A percentile compares a stretch with the other conserved stretches of the same genome.
Evolutionary conservation across 441 rosid species (phyloP).

Genomic region (Metrosideros polymorpha): DNA sequence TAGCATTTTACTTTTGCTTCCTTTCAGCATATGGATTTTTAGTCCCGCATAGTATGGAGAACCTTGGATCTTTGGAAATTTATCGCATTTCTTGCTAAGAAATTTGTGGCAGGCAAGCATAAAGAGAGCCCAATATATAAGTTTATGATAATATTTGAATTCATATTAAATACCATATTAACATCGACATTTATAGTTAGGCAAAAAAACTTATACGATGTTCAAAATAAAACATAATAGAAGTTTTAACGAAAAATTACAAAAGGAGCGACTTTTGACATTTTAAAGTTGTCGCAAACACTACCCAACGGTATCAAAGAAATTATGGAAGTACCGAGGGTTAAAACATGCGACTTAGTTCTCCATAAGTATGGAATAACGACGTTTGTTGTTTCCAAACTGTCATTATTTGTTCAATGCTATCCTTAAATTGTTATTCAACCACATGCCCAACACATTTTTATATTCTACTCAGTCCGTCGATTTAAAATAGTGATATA

Average conservation of each 20-base stretch:
- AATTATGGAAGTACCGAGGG: too few relatives aligned
- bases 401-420: fast-evolving
- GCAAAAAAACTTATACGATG: background rate
- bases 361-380: background rate
- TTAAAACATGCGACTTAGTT: background rate
- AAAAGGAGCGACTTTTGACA: background rate
- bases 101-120: background rate
- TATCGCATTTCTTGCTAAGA: background rate
- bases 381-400: background rate
- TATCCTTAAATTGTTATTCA: background rate
- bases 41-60: background rate
- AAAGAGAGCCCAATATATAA: background rate
- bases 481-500: background rate
- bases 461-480: background rate
- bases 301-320: too few relatives aligned
- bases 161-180: background rate
- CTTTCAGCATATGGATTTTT: background rate
- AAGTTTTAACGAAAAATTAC: background rate
- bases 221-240: background rate
- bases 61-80: background rate
- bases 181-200: background rate
- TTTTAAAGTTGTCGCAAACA: background rate
- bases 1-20: background rate
- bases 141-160: background rate
- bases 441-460: background rate